These are phyloP conservation scores for Trypanosoma boissoni DNA, from an alignment of 208 protist genomes.

Conservation along the genomic window DNA sequence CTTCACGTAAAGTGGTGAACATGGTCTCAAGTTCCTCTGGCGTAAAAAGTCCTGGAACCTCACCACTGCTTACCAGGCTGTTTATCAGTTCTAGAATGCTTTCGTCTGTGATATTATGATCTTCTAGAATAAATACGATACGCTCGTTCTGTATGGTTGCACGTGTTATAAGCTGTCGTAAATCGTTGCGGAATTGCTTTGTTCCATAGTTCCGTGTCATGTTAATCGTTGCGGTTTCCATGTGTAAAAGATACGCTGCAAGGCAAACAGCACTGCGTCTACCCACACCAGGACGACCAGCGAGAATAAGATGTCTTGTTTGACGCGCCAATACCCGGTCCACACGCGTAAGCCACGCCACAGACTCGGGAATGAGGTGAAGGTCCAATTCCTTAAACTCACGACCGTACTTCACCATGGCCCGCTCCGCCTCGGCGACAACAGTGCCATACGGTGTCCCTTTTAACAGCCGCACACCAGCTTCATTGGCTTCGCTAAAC, in stretches of 20 bases:
- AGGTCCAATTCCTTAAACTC: constrained; percentile 93
- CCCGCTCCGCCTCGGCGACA: constrained; percentile 72
- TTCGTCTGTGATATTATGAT: constrained; percentile 96
- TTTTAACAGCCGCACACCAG: constrained; percentile 36
- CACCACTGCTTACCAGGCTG: constrained; percentile 88
- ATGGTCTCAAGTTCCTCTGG: constrained; percentile 96
- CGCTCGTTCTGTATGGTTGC: constrained; percentile 83
- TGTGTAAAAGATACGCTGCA: constrained; percentile 80
- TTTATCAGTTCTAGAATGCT: constrained; percentile 97
- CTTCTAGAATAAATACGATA: constrained; percentile 94
- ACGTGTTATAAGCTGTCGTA: constrained; percentile 76
- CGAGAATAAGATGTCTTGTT: constrained; percentile 90
- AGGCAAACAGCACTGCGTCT: constrained; percentile 82
- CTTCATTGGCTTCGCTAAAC: constrained; percentile 46
- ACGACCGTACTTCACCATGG: constrained; percentile 92
- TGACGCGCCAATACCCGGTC: constrained; percentile 84
- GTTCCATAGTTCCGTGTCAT: constrained; percentile 88
- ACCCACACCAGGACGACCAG: constrained; percentile 91
- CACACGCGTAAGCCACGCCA: constrained; percentile 90
- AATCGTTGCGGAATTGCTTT: constrained; percentile 88
- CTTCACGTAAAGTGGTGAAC: constrained; percentile 85
- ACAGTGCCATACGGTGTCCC: constrained; percentile 74
- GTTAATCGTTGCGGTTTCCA: constrained; percentile 88
- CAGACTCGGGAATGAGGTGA: constrained; percentile 90
- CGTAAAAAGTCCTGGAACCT: constrained; percentile 95